Percentiles rank a stretch among this genome's conserved stretches.
These are phyloP conservation scores for Yamagishiella unicocca DNA, from an alignment of 139 green algal genomes.

Conservation along the genomic window DNA sequence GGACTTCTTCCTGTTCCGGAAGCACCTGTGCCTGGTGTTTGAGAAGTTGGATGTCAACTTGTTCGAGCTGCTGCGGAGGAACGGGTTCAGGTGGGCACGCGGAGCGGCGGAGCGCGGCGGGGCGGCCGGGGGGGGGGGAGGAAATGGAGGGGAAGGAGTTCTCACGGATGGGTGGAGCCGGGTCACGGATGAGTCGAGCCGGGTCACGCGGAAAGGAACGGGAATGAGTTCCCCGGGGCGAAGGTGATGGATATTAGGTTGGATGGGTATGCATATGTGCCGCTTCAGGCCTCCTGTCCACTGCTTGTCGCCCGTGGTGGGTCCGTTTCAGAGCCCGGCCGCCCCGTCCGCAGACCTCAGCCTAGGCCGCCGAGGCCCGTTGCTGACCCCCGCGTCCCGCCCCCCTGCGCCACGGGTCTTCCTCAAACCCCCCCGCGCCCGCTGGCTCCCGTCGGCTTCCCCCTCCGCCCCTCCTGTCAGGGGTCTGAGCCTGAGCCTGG, in stretches of 20 bases:
- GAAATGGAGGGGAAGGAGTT: not conserved
- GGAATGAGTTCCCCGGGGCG: too few species aligned
- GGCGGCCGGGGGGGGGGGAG: not conserved
- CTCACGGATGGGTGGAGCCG: too few species aligned
- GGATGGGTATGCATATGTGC: too few species aligned
- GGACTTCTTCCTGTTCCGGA: conserved; percentile 92
- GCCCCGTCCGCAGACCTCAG: too few species aligned
- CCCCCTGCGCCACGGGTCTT: not conserved
- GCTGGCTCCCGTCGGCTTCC: not conserved
- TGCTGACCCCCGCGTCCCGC: too few species aligned
- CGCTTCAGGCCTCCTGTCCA: too few species aligned
- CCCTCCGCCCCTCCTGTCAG: conserved; percentile 1
- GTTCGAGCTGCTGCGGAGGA: conserved; percentile 97
- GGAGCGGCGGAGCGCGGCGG: too few species aligned
- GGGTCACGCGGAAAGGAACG: too few species aligned
- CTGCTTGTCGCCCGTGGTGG: too few species aligned
- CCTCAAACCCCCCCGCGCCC: not conserved
- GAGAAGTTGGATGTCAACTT: conserved; percentile 97
- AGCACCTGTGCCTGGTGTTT: conserved; percentile 98
- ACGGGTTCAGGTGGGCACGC: conserved; percentile 82
- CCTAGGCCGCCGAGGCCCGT: too few species aligned
- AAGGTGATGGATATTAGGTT: too few species aligned
- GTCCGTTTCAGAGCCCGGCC: too few species aligned
- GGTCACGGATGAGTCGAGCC: not conserved
- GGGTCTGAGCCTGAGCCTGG: conserved; percentile 90